Evolutionary conservation across 345 rosid species (phyloP).

Genomic region (Bruguiera parviflora): DNA sequence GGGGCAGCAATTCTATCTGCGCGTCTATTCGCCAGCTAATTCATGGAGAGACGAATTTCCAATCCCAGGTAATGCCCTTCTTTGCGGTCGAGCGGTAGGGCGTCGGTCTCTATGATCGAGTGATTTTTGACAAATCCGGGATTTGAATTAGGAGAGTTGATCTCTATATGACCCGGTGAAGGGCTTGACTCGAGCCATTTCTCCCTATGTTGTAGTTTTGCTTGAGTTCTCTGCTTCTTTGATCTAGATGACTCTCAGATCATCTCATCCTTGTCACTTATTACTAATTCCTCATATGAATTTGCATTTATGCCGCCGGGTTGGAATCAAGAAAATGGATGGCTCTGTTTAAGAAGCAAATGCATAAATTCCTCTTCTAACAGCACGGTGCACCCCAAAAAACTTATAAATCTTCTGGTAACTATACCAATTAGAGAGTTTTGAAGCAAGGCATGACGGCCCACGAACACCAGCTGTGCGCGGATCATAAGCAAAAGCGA

Average conservation of each 20-base stretch:
- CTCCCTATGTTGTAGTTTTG: not conserved
- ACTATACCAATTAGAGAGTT: too few species aligned
- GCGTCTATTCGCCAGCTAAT: slow-evolving; percentile 47
- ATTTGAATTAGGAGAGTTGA: not conserved
- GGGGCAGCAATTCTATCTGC: slow-evolving; percentile 69
- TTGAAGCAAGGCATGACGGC: too few species aligned
- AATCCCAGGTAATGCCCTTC: slow-evolving; percentile 55
- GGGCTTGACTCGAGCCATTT: slow-evolving; percentile 25
- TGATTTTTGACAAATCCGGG: slow-evolving; percentile 4
- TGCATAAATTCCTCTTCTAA: too few species aligned
- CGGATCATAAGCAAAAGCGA: too few species aligned
- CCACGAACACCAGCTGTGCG: too few species aligned
- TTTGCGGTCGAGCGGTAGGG: slow-evolving; percentile 55
- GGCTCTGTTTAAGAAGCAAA: too few species aligned
- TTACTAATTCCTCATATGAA: too few species aligned
- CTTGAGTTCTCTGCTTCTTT: not conserved
- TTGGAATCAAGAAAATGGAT: too few species aligned
- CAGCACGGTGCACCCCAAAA: too few species aligned
- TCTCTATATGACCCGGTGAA: not conserved
- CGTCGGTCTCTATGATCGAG: slow-evolving; percentile 20
- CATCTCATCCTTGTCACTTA: not conserved
- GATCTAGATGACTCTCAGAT: not conserved
- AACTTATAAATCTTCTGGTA: too few species aligned
- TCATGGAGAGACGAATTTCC: slow-evolving; percentile 71
- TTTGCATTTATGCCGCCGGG: too few species aligned